Conservation (phyloP, 768 basidiomycete genomes). For the Leccinum imitatum region DNA sequence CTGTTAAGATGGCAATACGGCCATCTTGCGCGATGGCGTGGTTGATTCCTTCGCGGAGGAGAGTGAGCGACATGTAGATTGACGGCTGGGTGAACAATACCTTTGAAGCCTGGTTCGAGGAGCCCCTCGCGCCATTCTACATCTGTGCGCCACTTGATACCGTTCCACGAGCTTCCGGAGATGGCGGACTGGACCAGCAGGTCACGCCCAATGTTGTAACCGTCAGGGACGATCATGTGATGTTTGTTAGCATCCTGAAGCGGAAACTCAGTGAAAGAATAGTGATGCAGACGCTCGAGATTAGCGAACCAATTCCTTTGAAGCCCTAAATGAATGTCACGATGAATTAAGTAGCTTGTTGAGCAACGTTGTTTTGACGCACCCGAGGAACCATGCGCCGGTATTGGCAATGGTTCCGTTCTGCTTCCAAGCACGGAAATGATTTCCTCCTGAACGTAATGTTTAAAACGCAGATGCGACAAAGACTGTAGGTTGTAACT, state of each 20-base stretch:
- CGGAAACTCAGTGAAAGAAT: conserved; percentile 2
- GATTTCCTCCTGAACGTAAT: conserved; percentile 64
- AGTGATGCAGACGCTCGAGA: not conserved
- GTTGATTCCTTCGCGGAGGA: conserved; percentile 57
- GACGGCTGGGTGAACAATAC: conserved; percentile 35
- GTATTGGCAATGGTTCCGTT: conserved; percentile 71
- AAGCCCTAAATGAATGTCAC: conserved; percentile 50
- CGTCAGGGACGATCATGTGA: conserved; percentile 74
- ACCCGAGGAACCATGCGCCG: conserved; percentile 87
- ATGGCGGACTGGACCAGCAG: conserved; percentile 69
- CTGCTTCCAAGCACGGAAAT: conserved; percentile 89
- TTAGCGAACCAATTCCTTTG: conserved; percentile 60
- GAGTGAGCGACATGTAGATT: not conserved
- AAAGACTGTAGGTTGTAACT: conserved; percentile 3
- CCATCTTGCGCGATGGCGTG: conserved; percentile 84
- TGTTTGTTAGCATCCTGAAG: conserved; percentile 53
- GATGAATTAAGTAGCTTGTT: not conserved
- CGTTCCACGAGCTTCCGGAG: conserved; percentile 58
- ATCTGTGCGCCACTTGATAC: conserved; percentile 72
- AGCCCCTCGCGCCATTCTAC: conserved; percentile 75
- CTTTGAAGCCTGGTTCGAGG: conserved; percentile 64
- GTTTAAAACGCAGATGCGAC: conserved; percentile 3
- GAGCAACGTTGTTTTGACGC: conserved; percentile 23
- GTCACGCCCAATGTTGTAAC: conserved; percentile 83
- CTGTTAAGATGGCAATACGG: conserved; percentile 73